Conservation (phyloP, 768 basidiomycete species). For the Boletus sensibilis region DNA sequence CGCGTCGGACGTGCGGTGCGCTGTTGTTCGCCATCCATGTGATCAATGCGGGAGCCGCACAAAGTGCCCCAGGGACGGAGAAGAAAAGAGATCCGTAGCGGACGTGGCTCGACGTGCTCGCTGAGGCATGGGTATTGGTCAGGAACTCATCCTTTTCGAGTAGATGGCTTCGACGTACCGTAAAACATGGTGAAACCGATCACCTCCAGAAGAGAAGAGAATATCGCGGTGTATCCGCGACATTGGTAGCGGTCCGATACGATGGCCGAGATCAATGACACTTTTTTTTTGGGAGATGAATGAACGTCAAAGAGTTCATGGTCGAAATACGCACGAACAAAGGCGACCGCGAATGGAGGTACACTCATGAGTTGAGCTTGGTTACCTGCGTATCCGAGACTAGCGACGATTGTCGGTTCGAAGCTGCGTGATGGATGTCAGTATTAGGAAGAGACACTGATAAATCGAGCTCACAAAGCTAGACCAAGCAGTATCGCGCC, state of each 20-base stretch:
- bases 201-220: slow-evolving; percentile 42
- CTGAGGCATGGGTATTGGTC: slow-evolving; percentile 1
- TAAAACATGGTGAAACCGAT: slow-evolving; percentile 57
- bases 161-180: slow-evolving; percentile 33
- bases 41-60: slow-evolving; percentile 49
- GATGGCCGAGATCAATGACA: slow-evolving; percentile 39
- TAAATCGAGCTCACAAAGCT: slow-evolving; percentile 21
- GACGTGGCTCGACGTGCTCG: slow-evolving; percentile 34
- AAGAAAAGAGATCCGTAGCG: slow-evolving; percentile 61
- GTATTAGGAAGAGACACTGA: slow-evolving; percentile 29
- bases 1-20: slow-evolving; percentile 54
- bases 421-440: slow-evolving; percentile 49
- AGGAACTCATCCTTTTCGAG: neutral
- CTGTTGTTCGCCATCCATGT: slow-evolving; percentile 66
- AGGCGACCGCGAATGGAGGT: slow-evolving; percentile 48
- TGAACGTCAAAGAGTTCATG: neutral
- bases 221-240: slow-evolving; percentile 48
- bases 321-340: slow-evolving; percentile 37
- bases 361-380: slow-evolving; percentile 59
- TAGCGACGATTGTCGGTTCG: slow-evolving; percentile 66
- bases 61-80: slow-evolving; percentile 50
- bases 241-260: slow-evolving; percentile 54
- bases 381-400: slow-evolving; percentile 54
- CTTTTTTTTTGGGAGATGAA: slow-evolving; percentile 22
- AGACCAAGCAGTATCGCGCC: slow-evolving; percentile 18